These are phyloP conservation scores for Lonicera japonica DNA, from an alignment of 129 eudicot species.

Conservation along the genomic window DNA sequence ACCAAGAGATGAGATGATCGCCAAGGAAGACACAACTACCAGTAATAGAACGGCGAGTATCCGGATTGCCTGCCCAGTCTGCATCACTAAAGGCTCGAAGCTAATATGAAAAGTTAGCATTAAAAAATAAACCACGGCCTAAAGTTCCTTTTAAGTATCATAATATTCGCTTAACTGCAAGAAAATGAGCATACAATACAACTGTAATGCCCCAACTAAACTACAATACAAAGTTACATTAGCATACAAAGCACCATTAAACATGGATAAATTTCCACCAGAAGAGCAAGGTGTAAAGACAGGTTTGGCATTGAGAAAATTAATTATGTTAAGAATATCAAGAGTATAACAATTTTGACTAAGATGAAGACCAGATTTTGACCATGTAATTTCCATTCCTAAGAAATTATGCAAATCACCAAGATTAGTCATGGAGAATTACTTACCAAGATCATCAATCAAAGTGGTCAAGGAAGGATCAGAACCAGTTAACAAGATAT, in stretches of 20 bases:
- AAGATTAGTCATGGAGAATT: background rate
- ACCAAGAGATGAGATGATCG: background rate
- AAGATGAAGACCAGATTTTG: background rate
- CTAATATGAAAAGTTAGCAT: background rate
- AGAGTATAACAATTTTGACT: background rate
- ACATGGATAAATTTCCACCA: background rate
- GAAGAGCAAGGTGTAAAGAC: background rate
- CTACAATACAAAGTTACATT: too few species aligned
- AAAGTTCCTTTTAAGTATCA: background rate
- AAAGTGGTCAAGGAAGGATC: background rate
- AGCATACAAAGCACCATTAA: background rate
- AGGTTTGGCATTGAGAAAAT: background rate
- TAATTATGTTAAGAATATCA: background rate
- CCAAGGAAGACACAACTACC: background rate
- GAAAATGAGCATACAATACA: background rate
- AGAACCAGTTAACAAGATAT: background rate
- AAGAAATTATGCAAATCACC: background rate
- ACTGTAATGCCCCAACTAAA: background rate
- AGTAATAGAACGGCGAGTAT: background rate
- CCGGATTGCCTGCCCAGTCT: background rate
- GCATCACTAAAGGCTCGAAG: background rate
- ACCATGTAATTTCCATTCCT: background rate
- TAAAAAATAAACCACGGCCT: background rate
- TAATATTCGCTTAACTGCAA: background rate
- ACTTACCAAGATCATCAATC: background rate